phyloP scores from a whole-genome alignment of 1,284 basidiomycete species.

The Pseudozyma thailandica region DNA sequence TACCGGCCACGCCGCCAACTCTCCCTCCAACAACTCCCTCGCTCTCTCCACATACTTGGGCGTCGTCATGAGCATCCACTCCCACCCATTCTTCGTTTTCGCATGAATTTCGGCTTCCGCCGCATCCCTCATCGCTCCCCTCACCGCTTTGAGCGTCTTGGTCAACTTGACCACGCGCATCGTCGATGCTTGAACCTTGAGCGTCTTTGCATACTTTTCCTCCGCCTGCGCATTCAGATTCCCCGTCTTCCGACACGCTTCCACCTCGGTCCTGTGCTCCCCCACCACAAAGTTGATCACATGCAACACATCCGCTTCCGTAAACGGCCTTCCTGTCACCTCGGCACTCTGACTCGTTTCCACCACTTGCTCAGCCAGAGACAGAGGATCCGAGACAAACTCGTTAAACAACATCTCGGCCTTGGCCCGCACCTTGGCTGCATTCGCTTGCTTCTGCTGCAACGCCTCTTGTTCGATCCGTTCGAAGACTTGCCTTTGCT shows the following conservation, averaged over 20 bases:
- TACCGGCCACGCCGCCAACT: not conserved
- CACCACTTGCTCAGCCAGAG: conserved; percentile 35
- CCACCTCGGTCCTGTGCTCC: conserved; percentile 14
- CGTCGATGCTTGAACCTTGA: conserved; percentile 1
- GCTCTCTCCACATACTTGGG: conserved; percentile 1
- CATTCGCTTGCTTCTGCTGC: conserved; percentile 1
- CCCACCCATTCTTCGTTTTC: conserved; percentile 6
- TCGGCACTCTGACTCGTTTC: conserved; percentile 7
- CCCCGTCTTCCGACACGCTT: conserved; percentile 3
- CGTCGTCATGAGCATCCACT: conserved; percentile 7
- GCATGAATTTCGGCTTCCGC: not conserved
- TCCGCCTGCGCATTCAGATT: not conserved
- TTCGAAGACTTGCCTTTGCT: conserved; percentile 1
- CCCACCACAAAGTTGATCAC: conserved; percentile 18
- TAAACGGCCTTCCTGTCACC: conserved; percentile 10
- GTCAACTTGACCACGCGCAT: conserved; percentile 14
- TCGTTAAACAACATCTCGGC: conserved; percentile 11
- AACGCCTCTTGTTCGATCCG: conserved; percentile 1
- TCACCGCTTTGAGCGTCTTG: conserved; percentile 8
- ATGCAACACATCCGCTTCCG: conserved; percentile 23
- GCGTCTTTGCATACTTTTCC: conserved; percentile 15
- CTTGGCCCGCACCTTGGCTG: conserved; percentile 8
- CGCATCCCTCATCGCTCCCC: not conserved
- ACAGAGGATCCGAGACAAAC: conserved; percentile 31
- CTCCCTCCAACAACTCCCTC: conserved; percentile 4